Evolutionary conservation across 495 filamentous ascomycete species (phyloP).

Genomic region (Hyaloscypha bicolor): DNA sequence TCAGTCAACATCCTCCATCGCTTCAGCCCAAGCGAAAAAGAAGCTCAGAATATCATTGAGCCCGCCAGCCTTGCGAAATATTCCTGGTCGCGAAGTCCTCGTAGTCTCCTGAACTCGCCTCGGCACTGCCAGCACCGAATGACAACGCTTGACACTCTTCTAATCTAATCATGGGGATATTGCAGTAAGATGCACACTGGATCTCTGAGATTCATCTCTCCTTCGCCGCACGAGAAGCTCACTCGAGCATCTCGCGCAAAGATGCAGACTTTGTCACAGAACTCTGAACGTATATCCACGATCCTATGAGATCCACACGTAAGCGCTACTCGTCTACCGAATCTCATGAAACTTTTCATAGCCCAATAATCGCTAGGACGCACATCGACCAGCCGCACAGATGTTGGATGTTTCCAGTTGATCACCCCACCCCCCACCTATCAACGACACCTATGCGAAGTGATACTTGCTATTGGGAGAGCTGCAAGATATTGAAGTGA

Average conservation of each 20-base stretch:
- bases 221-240: neutral
- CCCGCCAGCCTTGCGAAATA: no score
- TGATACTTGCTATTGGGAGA: neutral
- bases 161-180: no score
- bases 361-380: neutral
- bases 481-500: neutral
- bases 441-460: neutral
- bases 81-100: no score
- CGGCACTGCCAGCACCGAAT: no score
- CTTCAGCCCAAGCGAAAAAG: no score
- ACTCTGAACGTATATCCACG: neutral
- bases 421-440: neutral
- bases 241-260: neutral
- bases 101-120: no score
- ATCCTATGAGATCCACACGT: neutral
- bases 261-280: neutral
- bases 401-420: neutral
- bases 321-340: neutral
- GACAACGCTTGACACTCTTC: no score
- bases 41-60: no score
- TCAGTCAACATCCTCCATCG: no score
- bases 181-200: no score
- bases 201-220: no score
- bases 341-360: no score
- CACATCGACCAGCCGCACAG: neutral